These are phyloP conservation scores for Geranomyces variabilis DNA, from an alignment of 192 early-diverging fungal species.

Conservation along the genomic window DNA sequence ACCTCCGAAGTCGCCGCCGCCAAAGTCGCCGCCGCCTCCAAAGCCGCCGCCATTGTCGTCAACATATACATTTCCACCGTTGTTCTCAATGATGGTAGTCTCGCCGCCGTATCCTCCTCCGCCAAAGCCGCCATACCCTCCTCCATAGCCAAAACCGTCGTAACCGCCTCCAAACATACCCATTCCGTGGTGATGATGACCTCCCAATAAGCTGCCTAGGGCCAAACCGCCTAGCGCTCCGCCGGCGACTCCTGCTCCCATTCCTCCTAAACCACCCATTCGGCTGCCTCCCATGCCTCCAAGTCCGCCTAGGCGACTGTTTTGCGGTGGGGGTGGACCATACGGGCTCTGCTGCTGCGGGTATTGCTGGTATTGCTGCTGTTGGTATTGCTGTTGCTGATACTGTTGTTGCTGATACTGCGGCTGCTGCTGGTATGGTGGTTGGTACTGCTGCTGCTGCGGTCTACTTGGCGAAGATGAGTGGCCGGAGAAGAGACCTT, in stretches of 20 bases:
- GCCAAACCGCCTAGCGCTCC: background rate
- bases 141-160: background rate
- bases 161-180: constrained; percentile 5
- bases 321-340: background rate
- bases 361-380: no score
- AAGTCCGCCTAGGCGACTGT: background rate
- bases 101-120: background rate
- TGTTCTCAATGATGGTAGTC: no score
- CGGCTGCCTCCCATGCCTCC: constrained; percentile 1
- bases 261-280: background rate
- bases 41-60: background rate
- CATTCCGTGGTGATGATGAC: background rate
- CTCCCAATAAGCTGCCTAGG: background rate
- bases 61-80: no score
- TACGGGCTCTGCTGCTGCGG: background rate
- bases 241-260: background rate
- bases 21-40: constrained; percentile 5
- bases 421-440: background rate
- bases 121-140: background rate
- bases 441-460: background rate
- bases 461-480: background rate
- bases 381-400: no score
- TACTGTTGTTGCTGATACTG: no score
- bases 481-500: background rate
- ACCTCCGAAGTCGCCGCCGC: background rate